These are phyloP conservation scores for Sonneratia caseolaris DNA, from an alignment of 345 rosid genomes.

Conservation along the genomic window DNA sequence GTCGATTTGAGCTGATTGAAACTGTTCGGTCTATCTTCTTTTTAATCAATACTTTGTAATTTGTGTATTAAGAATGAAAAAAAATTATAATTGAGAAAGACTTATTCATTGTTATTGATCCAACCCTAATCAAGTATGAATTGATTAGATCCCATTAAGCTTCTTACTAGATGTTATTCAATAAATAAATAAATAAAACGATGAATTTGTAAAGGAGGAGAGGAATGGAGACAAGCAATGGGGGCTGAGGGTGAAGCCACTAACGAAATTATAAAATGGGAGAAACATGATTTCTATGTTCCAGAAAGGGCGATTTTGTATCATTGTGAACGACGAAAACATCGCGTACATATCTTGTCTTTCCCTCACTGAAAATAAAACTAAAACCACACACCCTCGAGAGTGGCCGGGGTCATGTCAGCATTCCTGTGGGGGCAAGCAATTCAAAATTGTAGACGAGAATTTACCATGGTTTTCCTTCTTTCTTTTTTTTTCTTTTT, in stretches of 20 bases:
- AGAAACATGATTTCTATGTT: constrained; percentile 8
- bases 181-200: no score
- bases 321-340: constrained; percentile 12
- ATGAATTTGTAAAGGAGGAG: constrained; percentile 11
- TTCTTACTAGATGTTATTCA: background rate
- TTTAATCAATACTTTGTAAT: no score
- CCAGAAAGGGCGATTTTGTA: constrained; percentile 12
- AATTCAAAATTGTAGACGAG: background rate
- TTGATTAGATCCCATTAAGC: background rate
- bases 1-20: no score
- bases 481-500: no score
- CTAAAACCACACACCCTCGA: background rate
- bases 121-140: no score
- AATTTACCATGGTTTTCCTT: no score
- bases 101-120: no score
- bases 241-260: constrained; percentile 46
- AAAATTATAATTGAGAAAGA: no score
- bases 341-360: background rate
- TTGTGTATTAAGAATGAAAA: no score
- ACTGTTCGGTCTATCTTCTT: no score
- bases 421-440: background rate
- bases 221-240: constrained; percentile 15
- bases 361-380: background rate
- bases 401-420: background rate
- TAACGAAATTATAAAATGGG: background rate